Percentiles rank a stretch among this genome's conserved stretches.
phyloP scores from a whole-genome alignment of 805 yeast genomes.

The Hanseniaspora thailandica region DNA sequence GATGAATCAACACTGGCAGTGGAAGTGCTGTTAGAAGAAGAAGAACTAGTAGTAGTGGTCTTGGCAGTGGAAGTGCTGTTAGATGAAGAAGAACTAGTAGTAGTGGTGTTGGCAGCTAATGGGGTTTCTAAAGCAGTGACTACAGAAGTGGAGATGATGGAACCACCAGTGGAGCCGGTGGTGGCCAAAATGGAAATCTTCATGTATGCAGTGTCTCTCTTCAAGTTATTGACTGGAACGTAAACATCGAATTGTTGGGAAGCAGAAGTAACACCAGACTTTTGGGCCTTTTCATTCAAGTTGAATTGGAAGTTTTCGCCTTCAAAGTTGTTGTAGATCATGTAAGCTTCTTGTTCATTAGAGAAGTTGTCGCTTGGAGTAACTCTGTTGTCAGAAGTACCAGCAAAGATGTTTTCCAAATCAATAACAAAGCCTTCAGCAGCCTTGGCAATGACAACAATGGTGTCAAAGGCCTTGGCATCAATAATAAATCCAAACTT shows the following conservation, averaged over 20 bases:
- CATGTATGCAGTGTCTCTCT: conserved; percentile 14
- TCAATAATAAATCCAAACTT: not conserved
- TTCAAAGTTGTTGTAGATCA: not conserved
- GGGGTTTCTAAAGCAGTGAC: not conserved
- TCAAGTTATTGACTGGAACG: not conserved
- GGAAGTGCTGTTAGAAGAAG: conserved; percentile 43
- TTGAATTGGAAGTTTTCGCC: not conserved
- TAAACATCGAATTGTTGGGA: not conserved
- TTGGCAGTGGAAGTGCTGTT: not conserved
- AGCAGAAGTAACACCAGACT: not conserved
- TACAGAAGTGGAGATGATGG: not conserved
- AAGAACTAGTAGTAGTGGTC: conserved; percentile 27
- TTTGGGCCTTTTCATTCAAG: not conserved
- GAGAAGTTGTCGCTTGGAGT: not conserved
- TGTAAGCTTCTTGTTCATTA: not conserved
- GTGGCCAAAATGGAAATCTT: conserved; percentile 9
- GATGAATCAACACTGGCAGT: too few relatives aligned
- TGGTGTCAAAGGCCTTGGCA: not conserved
- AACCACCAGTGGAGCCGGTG: not conserved
- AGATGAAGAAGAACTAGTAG: not conserved
- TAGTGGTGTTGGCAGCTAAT: not conserved
- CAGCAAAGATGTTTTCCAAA: conserved; percentile 11
- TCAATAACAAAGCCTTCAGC: not conserved
- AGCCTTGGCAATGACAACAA: not conserved
- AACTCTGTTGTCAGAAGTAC: not conserved